Conservation (phyloP, 345 rosid genomes). For the Pistacia atlantica region DNA sequence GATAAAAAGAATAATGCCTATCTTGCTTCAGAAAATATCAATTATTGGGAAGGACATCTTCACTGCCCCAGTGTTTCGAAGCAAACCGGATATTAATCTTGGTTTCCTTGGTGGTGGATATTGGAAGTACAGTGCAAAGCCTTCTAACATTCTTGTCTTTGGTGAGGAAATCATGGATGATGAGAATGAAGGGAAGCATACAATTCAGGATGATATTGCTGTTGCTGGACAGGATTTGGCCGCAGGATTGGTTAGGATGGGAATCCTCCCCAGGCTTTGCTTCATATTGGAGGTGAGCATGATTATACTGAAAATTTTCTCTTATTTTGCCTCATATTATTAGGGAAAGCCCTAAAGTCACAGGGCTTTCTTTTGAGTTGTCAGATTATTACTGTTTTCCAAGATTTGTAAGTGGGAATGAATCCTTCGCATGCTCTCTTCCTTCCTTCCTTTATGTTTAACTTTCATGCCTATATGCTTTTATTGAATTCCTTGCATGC, state of each 20-base stretch:
- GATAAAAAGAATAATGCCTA: conserved; percentile 12
- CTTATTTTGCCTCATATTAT: background rate
- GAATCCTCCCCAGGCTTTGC: conserved; percentile 66
- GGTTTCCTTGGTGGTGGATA: conserved; percentile 84
- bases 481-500: background rate
- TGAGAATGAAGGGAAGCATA: conserved; percentile 57
- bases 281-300: conserved; percentile 75
- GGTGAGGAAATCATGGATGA: conserved; percentile 51
- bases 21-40: conserved; percentile 57
- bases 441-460: conserved; percentile 10
- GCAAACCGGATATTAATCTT: conserved; percentile 70
- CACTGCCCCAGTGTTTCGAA: conserved; percentile 84
- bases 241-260: conserved; percentile 94
- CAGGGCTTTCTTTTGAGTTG: conserved; percentile 4
- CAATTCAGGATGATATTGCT: conserved; percentile 83
- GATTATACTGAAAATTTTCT: background rate
- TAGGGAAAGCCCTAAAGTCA: background rate
- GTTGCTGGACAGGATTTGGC: conserved; percentile 92
- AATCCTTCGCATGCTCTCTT: background rate
- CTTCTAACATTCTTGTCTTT: conserved; percentile 62
- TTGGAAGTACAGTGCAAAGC: conserved; percentile 95
- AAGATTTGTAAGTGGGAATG: background rate
- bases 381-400: background rate
- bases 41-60: conserved; percentile 43
- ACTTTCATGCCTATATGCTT: background rate